A percentile compares a stretch with the other conserved stretches of the same genome.
Conservation (phyloP, 148 eudicot species). For the Heliosperma pusillum region DNA sequence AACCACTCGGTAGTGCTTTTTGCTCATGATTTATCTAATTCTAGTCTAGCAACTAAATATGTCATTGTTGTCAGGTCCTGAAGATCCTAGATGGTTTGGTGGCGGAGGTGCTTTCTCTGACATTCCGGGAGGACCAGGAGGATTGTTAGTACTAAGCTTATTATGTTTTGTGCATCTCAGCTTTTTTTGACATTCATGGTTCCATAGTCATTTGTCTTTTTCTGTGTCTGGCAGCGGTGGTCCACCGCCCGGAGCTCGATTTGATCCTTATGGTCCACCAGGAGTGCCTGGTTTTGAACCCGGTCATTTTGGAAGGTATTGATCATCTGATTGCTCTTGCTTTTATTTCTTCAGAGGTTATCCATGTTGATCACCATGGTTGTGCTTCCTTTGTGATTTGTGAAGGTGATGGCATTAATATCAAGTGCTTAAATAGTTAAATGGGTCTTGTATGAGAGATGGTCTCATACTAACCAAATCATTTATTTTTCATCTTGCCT, state of each 20-base stretch:
- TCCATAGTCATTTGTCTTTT: background rate
- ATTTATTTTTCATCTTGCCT: background rate
- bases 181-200: background rate
- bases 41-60: background rate
- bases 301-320: constrained; percentile 59
- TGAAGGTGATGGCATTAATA: no score
- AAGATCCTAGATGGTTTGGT: constrained; percentile 73
- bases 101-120: constrained; percentile 43
- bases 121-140: constrained; percentile 57
- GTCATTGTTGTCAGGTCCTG: constrained; percentile 52
- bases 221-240: constrained; percentile 43
- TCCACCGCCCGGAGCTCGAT: constrained; percentile 83
- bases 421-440: background rate
- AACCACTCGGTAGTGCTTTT: background rate
- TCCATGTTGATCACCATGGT: background rate
- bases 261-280: constrained; percentile 94
- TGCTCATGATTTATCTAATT: background rate
- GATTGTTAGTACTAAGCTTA: constrained; percentile 49
- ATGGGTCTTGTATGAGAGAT: background rate
- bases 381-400: background rate
- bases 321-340: no score
- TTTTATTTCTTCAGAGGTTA: background rate
- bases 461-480: background rate
- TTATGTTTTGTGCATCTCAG: constrained; percentile 2
- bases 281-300: constrained; percentile 93